These are phyloP conservation scores for Cryptococcus hybrid DNA, from an alignment of 1,284 basidiomycete species.

Conservation along the genomic window DNA sequence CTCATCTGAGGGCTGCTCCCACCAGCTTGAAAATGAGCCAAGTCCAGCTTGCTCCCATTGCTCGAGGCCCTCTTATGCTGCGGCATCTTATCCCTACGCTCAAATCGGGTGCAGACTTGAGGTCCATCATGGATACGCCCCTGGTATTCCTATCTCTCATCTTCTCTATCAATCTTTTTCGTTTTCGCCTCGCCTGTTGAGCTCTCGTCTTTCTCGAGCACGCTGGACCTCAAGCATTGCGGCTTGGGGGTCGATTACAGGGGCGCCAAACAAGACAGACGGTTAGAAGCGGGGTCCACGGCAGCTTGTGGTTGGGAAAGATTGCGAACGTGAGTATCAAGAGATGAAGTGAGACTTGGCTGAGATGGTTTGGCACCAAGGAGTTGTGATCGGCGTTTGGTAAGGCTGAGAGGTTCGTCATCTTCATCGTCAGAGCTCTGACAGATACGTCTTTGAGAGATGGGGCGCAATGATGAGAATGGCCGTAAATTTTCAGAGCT, in stretches of 20 bases:
- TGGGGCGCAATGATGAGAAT: not conserved
- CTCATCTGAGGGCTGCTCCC: too few relatives aligned
- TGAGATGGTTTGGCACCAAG: not conserved
- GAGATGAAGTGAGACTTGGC: not conserved
- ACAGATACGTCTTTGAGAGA: not conserved
- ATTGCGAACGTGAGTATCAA: too few relatives aligned
- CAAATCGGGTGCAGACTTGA: slow-evolving; percentile 1
- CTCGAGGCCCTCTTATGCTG: not conserved
- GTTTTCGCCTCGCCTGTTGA: slow-evolving; percentile 23
- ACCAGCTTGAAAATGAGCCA: not conserved
- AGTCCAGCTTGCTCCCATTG: not conserved
- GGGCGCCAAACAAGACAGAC: not conserved
- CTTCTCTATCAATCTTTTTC: slow-evolving; percentile 20
- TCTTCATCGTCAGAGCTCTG: slow-evolving; percentile 12
- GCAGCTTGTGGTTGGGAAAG: not conserved
- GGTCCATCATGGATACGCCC: slow-evolving; percentile 19
- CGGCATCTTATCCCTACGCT: not conserved
- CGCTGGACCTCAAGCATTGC: slow-evolving; percentile 31
- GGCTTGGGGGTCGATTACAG: not conserved
- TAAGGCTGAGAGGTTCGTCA: slow-evolving; percentile 9
- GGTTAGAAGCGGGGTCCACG: not conserved
- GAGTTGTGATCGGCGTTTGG: slow-evolving; percentile 8
- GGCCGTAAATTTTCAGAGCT: not conserved
- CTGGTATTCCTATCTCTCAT: slow-evolving; percentile 6
- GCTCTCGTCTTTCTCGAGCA: slow-evolving; percentile 32